A percentile compares a stretch with the other conserved stretches of the same genome.
Conservation (phyloP, 306 rosid species). For the Comarum palustre region DNA sequence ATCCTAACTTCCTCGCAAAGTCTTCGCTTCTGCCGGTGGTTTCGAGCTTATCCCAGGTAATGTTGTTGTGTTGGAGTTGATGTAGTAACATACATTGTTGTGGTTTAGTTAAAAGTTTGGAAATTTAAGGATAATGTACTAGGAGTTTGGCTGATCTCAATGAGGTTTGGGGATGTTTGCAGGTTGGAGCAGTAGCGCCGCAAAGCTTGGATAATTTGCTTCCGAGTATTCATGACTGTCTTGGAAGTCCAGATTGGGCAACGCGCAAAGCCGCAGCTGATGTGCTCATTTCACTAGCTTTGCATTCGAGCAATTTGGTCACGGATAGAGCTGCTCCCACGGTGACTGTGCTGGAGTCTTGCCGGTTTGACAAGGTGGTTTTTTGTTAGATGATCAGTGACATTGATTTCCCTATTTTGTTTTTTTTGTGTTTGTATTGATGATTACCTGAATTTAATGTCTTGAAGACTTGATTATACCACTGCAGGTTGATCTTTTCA, state of each 20-base stretch:
- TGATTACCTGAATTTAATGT: not conserved
- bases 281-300: slow-evolving; percentile 59
- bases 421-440: not conserved
- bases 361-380: slow-evolving; percentile 95
- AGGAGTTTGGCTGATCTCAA: slow-evolving; percentile 4
- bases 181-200: slow-evolving; percentile 86
- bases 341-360: slow-evolving; percentile 60
- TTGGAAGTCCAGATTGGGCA: slow-evolving; percentile 84
- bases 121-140: not conserved
- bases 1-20: slow-evolving; percentile 76
- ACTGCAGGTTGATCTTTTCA: not conserved
- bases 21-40: slow-evolving; percentile 79
- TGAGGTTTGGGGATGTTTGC: slow-evolving; percentile 29
- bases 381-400: slow-evolving; percentile 18
- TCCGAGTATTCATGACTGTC: slow-evolving; percentile 72
- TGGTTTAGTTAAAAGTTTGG: not conserved
- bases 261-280: slow-evolving; percentile 99
- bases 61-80: not conserved
- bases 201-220: slow-evolving; percentile 79
- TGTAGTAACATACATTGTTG: slow-evolving; percentile 3
- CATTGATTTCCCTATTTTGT: not conserved
- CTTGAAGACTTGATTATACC: not conserved
- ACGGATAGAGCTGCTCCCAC: slow-evolving; percentile 59
- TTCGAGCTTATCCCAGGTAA: slow-evolving; percentile 64
- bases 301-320: slow-evolving; percentile 73